phyloP scores from a whole-genome alignment of 148 eudicot species.

The Heliosperma pusillum region DNA sequence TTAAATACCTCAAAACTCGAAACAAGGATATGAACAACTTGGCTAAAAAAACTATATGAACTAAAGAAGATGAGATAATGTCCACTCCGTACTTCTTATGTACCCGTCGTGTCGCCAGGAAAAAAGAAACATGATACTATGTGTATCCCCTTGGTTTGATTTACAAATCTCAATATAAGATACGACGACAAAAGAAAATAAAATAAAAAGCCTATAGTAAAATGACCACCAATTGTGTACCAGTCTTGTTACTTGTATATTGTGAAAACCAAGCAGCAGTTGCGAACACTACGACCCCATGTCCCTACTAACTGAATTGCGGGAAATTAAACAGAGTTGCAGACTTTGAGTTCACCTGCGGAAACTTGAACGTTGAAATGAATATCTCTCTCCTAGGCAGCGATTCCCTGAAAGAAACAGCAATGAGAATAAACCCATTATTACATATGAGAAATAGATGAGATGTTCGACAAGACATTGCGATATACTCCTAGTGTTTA shows the following conservation, averaged over 20 bases:
- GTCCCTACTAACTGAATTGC: slow-evolving; percentile 27
- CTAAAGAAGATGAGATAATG: slow-evolving; percentile 28
- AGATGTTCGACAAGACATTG: background rate
- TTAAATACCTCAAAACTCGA: slow-evolving; percentile 24
- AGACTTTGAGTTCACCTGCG: slow-evolving; percentile 23
- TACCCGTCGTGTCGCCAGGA: slow-evolving; percentile 28
- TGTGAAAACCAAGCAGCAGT: slow-evolving; percentile 31
- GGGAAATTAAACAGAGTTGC: slow-evolving; percentile 22
- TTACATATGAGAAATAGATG: background rate
- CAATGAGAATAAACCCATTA: slow-evolving; percentile 7
- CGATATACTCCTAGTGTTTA: background rate
- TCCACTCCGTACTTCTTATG: slow-evolving; percentile 31
- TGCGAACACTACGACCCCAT: slow-evolving; percentile 27
- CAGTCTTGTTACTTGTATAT: slow-evolving; percentile 25
- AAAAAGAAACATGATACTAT: slow-evolving; percentile 24
- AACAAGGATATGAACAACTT: slow-evolving; percentile 32
- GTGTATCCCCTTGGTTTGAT: slow-evolving; percentile 29
- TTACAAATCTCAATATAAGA: slow-evolving; percentile 33
- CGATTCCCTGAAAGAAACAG: slow-evolving; percentile 50
- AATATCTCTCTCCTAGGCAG: slow-evolving; percentile 49
- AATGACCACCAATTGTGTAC: slow-evolving; percentile 25
- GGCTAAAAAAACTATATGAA: slow-evolving; percentile 31
- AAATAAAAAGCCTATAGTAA: slow-evolving; percentile 30
- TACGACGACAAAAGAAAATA: slow-evolving; percentile 12
- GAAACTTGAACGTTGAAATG: slow-evolving; percentile 28